These are phyloP conservation scores for Bryum argenteum DNA, from an alignment of 225 moss, liverwort and hornwort genomes.

Conservation along the genomic window DNA sequence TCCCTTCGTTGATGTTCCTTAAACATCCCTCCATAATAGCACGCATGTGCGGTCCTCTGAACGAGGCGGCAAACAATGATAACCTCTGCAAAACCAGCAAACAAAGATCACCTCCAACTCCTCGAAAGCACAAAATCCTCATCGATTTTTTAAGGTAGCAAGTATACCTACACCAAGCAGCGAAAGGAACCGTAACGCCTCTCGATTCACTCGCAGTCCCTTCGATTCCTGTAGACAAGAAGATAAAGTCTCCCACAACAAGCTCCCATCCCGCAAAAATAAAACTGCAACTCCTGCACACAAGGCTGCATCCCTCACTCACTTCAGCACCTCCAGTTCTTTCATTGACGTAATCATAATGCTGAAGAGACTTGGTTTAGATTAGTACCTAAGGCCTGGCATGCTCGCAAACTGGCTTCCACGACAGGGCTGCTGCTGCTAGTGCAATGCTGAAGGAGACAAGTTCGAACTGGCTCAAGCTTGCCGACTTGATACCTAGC, in stretches of 20 bases:
- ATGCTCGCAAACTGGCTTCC: constrained; percentile 60
- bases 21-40: constrained; percentile 69
- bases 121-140: background rate
- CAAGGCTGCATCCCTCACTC: constrained; percentile 55
- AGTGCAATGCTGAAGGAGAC: constrained; percentile 55
- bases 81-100: constrained; percentile 58
- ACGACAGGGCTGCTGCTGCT: constrained; percentile 51
- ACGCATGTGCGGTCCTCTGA: constrained; percentile 61
- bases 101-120: constrained; percentile 10
- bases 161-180: constrained; percentile 77
- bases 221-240: constrained; percentile 58
- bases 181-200: constrained; percentile 76
- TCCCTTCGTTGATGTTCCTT: constrained; percentile 60
- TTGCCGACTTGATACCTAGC: constrained; percentile 63
- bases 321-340: constrained; percentile 18
- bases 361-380: background rate
- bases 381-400: constrained; percentile 64
- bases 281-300: constrained; percentile 72
- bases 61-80: constrained; percentile 56
- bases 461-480: constrained; percentile 44
- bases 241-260: constrained; percentile 65
- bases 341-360: background rate
- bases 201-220: constrained; percentile 50
- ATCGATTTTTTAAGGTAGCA: constrained; percentile 34
- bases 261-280: constrained; percentile 49